Percentiles rank a stretch among this genome's conserved stretches.
Evolutionary conservation across 2,329 filamentous ascomycete genomes (phyloP).

Genomic region (Colletotrichum simmondsii): DNA sequence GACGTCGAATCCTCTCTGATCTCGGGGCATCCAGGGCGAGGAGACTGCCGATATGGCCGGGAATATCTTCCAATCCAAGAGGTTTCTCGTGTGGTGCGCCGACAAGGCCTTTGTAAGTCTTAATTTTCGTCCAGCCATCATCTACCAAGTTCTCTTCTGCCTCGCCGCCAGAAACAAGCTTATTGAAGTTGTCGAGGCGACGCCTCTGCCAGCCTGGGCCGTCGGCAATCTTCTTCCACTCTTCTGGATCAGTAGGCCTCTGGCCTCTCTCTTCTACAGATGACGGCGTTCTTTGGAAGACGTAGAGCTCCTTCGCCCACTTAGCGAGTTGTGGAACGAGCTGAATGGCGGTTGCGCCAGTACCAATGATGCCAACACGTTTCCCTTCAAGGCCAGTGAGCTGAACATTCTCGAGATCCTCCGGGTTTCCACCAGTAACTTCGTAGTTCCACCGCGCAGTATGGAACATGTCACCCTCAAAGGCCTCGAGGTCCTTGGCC

Average conservation of each 20-base stretch:
- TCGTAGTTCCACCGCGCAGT: conserved; percentile 58
- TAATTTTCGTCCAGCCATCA: conserved; percentile 59
- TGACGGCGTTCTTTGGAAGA: conserved; percentile 67
- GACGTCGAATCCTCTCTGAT: conserved; percentile 55
- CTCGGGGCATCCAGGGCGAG: conserved; percentile 53
- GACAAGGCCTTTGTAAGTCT: conserved; percentile 50
- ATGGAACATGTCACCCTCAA: conserved; percentile 56
- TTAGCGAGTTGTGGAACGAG: conserved; percentile 56
- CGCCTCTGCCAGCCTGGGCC: conserved; percentile 60
- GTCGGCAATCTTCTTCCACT: conserved; percentile 50
- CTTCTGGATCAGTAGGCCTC: conserved; percentile 50
- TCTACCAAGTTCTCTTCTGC: conserved; percentile 54
- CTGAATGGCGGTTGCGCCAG: conserved; percentile 60
- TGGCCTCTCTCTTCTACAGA: conserved; percentile 51
- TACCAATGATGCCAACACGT: conserved; percentile 60
- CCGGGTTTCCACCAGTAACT: conserved; percentile 52
- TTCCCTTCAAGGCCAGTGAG: conserved; percentile 58
- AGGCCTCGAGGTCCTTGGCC: conserved; percentile 54
- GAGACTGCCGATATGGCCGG: conserved; percentile 48
- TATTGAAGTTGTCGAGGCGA: conserved; percentile 57
- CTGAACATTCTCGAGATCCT: conserved; percentile 50
- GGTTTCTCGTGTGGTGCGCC: conserved; percentile 40
- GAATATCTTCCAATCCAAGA: conserved; percentile 34
- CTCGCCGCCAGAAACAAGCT: conserved; percentile 45
- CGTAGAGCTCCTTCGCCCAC: conserved; percentile 60